Conservation (phyloP, 176 grass and related monocot species). For the Ampelocalamus luodianensis region DNA sequence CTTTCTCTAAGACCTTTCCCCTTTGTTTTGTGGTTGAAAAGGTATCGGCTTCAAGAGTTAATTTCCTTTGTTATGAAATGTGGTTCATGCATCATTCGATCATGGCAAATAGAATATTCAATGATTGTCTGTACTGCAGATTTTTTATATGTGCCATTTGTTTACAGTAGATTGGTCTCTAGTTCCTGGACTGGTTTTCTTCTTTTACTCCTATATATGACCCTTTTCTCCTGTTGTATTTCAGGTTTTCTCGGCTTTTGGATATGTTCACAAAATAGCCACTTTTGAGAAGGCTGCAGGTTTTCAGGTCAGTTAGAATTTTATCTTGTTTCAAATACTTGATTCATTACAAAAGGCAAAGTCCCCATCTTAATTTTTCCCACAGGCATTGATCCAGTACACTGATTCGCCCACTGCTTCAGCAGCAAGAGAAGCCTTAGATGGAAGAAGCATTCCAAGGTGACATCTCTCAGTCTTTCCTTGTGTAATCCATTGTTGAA, state of each 20-base stretch:
- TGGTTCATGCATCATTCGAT: conserved; percentile 42
- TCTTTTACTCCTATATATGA: conserved; percentile 32
- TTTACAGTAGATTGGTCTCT: not conserved
- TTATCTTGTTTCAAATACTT: conserved; percentile 35
- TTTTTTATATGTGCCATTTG: conserved; percentile 4
- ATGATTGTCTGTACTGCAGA: conserved; percentile 12
- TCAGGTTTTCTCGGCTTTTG: conserved; percentile 98
- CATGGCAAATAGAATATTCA: conserved; percentile 19
- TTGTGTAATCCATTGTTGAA: conserved; percentile 23
- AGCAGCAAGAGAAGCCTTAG: conserved; percentile 86
- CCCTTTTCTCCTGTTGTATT: conserved; percentile 29
- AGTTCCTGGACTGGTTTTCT: conserved; percentile 3
- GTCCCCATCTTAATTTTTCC: conserved; percentile 36
- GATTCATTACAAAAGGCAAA: conserved; percentile 27
- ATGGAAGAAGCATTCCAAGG: conserved; percentile 98
- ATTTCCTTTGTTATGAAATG: conserved; percentile 37
- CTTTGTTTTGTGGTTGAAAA: conserved; percentile 30
- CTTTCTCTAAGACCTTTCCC: conserved; percentile 26
- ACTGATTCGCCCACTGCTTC: conserved; percentile 86
- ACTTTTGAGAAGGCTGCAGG: conserved; percentile 98
- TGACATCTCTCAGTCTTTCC: conserved; percentile 34
- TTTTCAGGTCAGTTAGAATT: conserved; percentile 70
- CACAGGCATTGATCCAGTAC: conserved; percentile 90
- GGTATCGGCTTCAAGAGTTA: conserved; percentile 32
- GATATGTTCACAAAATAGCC: conserved; percentile 98